Evolutionary conservation across 768 basidiomycete species (phyloP).

Genomic region (Naganishia antarctica): DNA sequence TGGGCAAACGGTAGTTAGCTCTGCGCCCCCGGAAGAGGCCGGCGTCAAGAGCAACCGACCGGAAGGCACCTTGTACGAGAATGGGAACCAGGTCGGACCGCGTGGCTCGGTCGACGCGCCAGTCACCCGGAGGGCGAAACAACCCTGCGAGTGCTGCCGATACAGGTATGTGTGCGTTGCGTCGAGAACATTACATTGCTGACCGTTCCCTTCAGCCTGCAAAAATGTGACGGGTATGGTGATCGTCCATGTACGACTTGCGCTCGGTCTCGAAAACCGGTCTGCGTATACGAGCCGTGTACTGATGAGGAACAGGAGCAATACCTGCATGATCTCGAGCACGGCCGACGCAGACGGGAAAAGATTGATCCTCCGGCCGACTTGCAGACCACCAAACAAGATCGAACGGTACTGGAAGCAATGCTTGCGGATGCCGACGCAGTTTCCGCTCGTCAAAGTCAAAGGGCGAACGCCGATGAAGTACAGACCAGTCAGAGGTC

Average conservation of each 20-base stretch:
- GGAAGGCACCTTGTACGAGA: constrained; percentile 8
- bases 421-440: not conserved
- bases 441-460: not conserved
- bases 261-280: not conserved
- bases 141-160: constrained; percentile 9
- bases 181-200: not conserved
- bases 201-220: not conserved
- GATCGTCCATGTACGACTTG: constrained; percentile 15
- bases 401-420: constrained; percentile 14
- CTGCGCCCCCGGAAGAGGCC: not conserved
- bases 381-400: constrained; percentile 13
- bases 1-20: constrained; percentile 7
- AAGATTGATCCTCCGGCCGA: not conserved
- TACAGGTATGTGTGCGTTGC: not conserved
- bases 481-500: too few relatives aligned
- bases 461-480: too few relatives aligned
- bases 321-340: constrained; percentile 3
- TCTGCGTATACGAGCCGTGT: constrained; percentile 8
- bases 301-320: not conserved
- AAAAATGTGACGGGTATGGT: constrained; percentile 14
- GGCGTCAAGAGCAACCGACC: constrained; percentile 2
- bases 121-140: not conserved
- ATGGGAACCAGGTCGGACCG: constrained; percentile 13
- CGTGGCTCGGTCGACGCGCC: constrained; percentile 12
- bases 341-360: not conserved